Conservation (phyloP, 2,329 filamentous ascomycete species). For the Diaporthe citriasiana region DNA sequence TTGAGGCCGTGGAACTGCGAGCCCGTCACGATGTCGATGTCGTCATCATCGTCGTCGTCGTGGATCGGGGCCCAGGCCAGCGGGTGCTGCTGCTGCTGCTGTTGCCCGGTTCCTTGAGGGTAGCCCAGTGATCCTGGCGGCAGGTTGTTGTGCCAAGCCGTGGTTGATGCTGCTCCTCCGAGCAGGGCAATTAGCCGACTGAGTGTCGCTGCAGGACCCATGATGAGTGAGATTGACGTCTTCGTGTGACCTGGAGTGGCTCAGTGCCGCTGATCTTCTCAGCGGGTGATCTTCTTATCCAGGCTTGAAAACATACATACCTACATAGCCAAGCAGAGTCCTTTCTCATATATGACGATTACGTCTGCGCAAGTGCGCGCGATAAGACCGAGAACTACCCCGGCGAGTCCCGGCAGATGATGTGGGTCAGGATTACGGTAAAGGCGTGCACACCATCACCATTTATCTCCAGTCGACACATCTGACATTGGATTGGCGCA, state of each 20-base stretch:
- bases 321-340: no score
- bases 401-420: neutral
- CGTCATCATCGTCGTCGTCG: constrained; percentile 52
- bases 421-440: neutral
- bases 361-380: neutral
- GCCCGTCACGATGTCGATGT: constrained; percentile 57
- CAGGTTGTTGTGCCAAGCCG: constrained; percentile 36
- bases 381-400: neutral
- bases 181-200: constrained; percentile 3
- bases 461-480: neutral
- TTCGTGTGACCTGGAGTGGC: neutral
- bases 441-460: neutral
- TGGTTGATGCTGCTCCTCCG: neutral
- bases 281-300: neutral
- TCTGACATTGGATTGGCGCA: neutral
- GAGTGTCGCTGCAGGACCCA: constrained; percentile 28
- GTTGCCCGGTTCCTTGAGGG: neutral
- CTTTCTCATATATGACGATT: neutral
- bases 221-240: neutral
- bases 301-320: neutral
- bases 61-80: constrained; percentile 20
- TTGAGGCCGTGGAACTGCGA: constrained; percentile 69
- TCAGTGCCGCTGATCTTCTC: neutral
- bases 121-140: constrained; percentile 18
- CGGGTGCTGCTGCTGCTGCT: constrained; percentile 30